A percentile compares a stretch with the other conserved stretches of the same genome.
Conservation (phyloP, 306 rosid species). For the Senna tora region DNA sequence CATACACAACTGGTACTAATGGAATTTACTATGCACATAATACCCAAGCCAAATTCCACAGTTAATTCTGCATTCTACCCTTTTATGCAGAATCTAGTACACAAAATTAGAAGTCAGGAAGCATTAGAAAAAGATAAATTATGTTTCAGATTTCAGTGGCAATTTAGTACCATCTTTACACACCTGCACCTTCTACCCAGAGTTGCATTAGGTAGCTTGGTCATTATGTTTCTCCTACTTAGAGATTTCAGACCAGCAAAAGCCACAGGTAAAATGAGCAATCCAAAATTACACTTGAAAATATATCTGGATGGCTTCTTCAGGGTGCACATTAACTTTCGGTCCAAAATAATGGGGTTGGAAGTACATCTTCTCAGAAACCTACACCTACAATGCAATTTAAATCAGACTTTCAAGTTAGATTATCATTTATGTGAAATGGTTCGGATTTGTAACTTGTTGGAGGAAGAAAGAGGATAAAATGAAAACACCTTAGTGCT, state of each 20-base stretch:
- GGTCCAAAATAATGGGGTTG: neutral
- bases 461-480: slow-evolving; percentile 18
- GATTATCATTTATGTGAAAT: slow-evolving; percentile 12
- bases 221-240: neutral
- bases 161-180: neutral
- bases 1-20: too few relatives aligned
- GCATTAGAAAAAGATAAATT: neutral
- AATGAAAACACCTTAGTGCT: slow-evolving; percentile 16
- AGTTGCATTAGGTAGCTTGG: slow-evolving; percentile 13
- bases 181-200: neutral
- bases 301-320: neutral
- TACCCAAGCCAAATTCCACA: too few relatives aligned
- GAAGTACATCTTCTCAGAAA: slow-evolving; percentile 13
- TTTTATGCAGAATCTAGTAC: too few relatives aligned
- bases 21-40: too few relatives aligned
- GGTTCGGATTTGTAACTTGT: slow-evolving; percentile 29
- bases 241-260: neutral
- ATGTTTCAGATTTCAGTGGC: neutral
- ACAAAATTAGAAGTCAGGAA: neutral
- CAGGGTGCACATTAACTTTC: neutral
- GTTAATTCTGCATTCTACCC: too few relatives aligned
- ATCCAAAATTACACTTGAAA: neutral
- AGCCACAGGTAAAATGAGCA: neutral
- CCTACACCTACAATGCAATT: slow-evolving; percentile 1
- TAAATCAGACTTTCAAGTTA: neutral